Percentiles rank a stretch among this genome's conserved stretches.
These are phyloP conservation scores for Neolecta irregularis DNA, from an alignment of 1,139 yeast genomes.

Conservation along the genomic window DNA sequence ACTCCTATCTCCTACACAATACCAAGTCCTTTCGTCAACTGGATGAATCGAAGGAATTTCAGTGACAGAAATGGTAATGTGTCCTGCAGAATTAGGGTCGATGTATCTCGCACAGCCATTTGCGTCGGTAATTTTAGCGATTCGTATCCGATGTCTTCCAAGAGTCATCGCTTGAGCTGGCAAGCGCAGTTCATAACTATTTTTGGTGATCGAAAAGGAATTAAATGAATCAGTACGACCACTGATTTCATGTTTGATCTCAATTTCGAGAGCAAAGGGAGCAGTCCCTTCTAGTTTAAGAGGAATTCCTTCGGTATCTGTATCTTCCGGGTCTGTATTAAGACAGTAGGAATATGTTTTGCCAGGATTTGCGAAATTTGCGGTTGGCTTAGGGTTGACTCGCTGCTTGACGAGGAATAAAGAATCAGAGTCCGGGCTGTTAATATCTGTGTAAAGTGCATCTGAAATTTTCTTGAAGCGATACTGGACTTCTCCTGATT, in stretches of 20 bases:
- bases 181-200: slow-evolving; percentile 26
- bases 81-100: slow-evolving; percentile 8
- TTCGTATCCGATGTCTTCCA: slow-evolving; percentile 43
- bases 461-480: slow-evolving; percentile 51
- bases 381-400: slow-evolving; percentile 47
- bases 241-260: slow-evolving; percentile 38
- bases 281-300: slow-evolving; percentile 27
- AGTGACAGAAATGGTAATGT: slow-evolving; percentile 41
- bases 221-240: slow-evolving; percentile 32
- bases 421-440: slow-evolving; percentile 23
- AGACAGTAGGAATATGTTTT: slow-evolving; percentile 41
- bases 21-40: slow-evolving; percentile 31
- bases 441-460: slow-evolving; percentile 35
- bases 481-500: slow-evolving; percentile 47
- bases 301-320: slow-evolving; percentile 28
- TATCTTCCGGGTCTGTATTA: slow-evolving; percentile 19
- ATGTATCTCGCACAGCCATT: slow-evolving; percentile 51
- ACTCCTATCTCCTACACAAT: slow-evolving; percentile 89
- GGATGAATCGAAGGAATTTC: slow-evolving; percentile 57
- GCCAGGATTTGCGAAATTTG: slow-evolving; percentile 34
- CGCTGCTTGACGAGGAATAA: slow-evolving; percentile 39
- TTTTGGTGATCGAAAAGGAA: slow-evolving; percentile 24
- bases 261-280: slow-evolving; percentile 47
- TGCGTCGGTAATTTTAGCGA: slow-evolving; percentile 45
- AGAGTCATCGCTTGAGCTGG: slow-evolving; percentile 33